Evolutionary conservation across 202 grass and related monocot genomes (phyloP), one percentile per base, ranked within the genome.

Genomic region (Eragrostis tef): DNA sequence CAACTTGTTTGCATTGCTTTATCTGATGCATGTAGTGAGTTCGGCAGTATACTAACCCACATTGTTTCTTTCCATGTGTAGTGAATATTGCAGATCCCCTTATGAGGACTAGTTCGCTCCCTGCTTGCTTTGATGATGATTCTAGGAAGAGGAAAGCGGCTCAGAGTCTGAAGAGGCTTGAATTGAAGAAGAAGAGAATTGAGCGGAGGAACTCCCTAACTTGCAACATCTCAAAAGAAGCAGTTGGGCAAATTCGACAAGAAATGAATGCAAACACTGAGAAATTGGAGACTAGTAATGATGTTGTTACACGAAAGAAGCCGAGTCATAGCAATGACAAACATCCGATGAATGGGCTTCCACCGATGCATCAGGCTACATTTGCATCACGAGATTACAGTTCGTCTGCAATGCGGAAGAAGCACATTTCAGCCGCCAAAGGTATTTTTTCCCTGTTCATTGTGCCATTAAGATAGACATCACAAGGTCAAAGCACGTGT

Each of bases 161-260:
- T 14, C 88, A 91, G 81, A 85, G 80, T 64, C 59, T 91, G 26
- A 90, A 93, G 75, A 89, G 90, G 20, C 44, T 91, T 0, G 90
- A 93, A 63, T 83, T 92, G 34, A 98, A 93, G 85, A 91, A 78
- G 75, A 97, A 92, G 81, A 90, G 88, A 62, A 70, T 95, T 24
- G 80, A 93, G 56, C 91, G 89, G 74, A 85, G 74, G 84, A 98
- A 85, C 83, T 91, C 90, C 31, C 50, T 86, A 8, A 86, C 77
- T 86, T 90, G 65, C 17, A 86, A 61, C 12, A 16, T 27, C 66
- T 80, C 41, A 16, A 87, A 45, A 72, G 85, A 61, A 51, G 27
- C 31, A 5, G 31, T 20, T 76, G 49, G 65, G 77, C 79, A 86
- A 53, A 83, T 64, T 59, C 2, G 60, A 47, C 48, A 80, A 22